Evolutionary conservation across 805 yeast genomes (phyloP), one percentile per base, ranked within the genome.

Genomic region (Candida ulmi): DNA sequence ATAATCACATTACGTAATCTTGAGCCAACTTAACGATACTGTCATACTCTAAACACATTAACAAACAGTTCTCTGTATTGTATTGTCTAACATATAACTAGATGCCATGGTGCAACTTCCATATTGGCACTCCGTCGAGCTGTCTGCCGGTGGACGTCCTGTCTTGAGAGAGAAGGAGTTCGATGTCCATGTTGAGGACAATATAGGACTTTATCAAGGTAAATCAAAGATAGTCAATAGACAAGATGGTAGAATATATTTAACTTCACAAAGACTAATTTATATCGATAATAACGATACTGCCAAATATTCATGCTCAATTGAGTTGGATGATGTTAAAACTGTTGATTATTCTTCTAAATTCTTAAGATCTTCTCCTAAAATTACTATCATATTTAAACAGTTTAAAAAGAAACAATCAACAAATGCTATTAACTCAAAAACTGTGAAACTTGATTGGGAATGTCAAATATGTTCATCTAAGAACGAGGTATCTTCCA

Each of bases 381-480:
- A 88, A 51, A 68, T 90, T n/a, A 75, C 69, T 6, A 42, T 77
- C 5, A 58, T 55, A 43, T 54, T 72, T 39, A 63, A 47, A 17
- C 36, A 46, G 3, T 41, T 46, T 30, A 35, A 36, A 35, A 38
- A 37, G 36, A 35, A 16, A 29, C 24, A 32, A 18, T 27, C 39
- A 33, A 36, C 17, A 15, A 23, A 33, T 8, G 29, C 19, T 31
- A 11, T 34, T 36, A 30, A 42, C 34, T 17, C 16, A 8, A 33
- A 24, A 12, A 33, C 23, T 17, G 5, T 29, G 35, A 11, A 41
- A 31, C 21, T 30, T 41, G n/a, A 47, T 45, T 91, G 99, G 99
- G 71, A 73, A 1, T 91, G 99, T 58, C 82, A 83, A n/a, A 90
- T 93, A 3, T 91, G 99, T 60, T 76, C 78, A n/a, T 84, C 69